phyloP scores from a whole-genome alignment of 352 stramenopile genomes.

The Globisporangium iwayamae region DNA sequence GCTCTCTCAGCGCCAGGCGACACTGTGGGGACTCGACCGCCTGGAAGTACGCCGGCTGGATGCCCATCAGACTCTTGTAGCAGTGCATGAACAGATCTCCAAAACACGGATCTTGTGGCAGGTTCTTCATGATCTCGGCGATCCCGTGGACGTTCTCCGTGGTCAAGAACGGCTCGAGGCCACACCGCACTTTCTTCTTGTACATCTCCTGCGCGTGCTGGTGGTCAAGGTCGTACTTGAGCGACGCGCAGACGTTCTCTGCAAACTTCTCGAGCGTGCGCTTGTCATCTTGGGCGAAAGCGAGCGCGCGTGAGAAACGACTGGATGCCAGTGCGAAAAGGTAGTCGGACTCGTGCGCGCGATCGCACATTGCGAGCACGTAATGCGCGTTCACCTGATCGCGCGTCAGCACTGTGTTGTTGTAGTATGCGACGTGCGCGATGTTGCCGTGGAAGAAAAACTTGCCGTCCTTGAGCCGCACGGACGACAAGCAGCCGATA shows the following conservation, averaged over 20 bases:
- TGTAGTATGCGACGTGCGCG: constrained; percentile 86
- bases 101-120: constrained; percentile 69
- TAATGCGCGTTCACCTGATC: constrained; percentile 80
- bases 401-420: constrained; percentile 39
- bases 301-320: constrained; percentile 61
- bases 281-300: constrained; percentile 58
- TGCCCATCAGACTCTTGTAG: constrained; percentile 49
- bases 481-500: constrained; percentile 71
- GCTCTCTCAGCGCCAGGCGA: constrained; percentile 40
- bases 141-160: constrained; percentile 72
- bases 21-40: constrained; percentile 42
- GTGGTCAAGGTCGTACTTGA: constrained; percentile 81
- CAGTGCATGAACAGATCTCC: constrained; percentile 75
- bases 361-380: constrained; percentile 57
- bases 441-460: constrained; percentile 85
- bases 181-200: constrained; percentile 78
- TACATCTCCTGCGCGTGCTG: constrained; percentile 60
- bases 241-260: constrained; percentile 75
- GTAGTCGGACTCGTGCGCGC: constrained; percentile 61
- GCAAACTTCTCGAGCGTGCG: constrained; percentile 67
- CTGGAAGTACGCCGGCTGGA: constrained; percentile 61
- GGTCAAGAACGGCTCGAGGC: constrained; percentile 47
- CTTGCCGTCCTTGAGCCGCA: constrained; percentile 62
- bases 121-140: constrained; percentile 77
- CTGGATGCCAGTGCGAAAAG: constrained; percentile 72